Evolutionary conservation across 495 filamentous ascomycete species (phyloP).

Genomic region (Sordaria brevicollis): DNA sequence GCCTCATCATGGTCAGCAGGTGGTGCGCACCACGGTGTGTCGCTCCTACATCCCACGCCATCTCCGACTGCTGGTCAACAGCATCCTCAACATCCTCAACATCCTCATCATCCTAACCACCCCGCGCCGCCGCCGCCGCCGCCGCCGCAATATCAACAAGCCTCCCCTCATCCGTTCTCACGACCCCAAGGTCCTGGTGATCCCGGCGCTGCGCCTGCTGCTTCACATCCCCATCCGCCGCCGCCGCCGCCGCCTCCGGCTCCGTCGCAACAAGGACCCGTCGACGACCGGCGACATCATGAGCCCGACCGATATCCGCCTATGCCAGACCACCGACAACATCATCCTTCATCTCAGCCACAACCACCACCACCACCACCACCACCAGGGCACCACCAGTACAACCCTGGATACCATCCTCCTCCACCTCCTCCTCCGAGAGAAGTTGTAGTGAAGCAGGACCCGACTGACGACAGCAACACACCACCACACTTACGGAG

Average conservation of each 20-base stretch:
- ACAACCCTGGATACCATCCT: slow-evolving; percentile 35
- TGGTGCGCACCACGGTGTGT: slow-evolving; percentile 31
- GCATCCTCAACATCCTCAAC: slow-evolving; percentile 5
- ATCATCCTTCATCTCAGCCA: slow-evolving; percentile 36
- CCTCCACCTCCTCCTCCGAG: slow-evolving; percentile 27
- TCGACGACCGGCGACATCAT: slow-evolving; percentile 41
- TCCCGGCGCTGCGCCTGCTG: slow-evolving; percentile 14
- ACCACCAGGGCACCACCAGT: slow-evolving; percentile 26
- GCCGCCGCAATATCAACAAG: slow-evolving; percentile 30
- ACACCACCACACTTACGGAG: slow-evolving; percentile 34
- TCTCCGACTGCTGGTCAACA: slow-evolving; percentile 25
- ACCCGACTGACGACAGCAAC: slow-evolving; percentile 33
- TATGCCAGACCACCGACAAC: slow-evolving; percentile 41
- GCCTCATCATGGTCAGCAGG: slow-evolving; percentile 33
- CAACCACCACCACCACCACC: slow-evolving; percentile 28
- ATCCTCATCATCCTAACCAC: slow-evolving; percentile 33
- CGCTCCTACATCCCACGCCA: slow-evolving; percentile 34
- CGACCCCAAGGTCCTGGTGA: slow-evolving; percentile 27
- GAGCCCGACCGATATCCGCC: slow-evolving; percentile 37
- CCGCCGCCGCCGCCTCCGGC: slow-evolving; percentile 4
- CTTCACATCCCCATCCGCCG: slow-evolving; percentile 5
- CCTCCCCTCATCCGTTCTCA: slow-evolving; percentile 25
- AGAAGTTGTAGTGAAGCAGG: slow-evolving; percentile 41
- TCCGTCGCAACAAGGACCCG: slow-evolving; percentile 12
- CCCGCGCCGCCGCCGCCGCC: no score